Base-by-base conservation (phyloP, 2,329 filamentous ascomycete species). In the Colletotrichum chlorophyti region DNA sequence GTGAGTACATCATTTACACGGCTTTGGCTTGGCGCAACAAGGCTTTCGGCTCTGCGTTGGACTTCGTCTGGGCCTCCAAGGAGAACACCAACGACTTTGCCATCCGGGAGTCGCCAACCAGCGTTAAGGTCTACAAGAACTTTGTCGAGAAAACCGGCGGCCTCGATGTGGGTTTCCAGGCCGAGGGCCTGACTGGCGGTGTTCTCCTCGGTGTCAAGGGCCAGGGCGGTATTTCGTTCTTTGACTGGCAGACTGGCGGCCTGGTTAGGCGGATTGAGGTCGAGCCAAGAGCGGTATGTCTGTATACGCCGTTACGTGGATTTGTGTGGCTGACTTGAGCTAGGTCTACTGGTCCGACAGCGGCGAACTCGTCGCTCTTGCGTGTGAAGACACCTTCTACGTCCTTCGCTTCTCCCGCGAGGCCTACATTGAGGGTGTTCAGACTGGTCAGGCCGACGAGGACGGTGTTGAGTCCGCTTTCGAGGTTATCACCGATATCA, bases 81-180 rank as follows among this genome's bases (percentile, higher is more conserved):
- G 94, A 97, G 58, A 97, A 97, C 76, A 96, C 92, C 78, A 98
- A 97, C 74, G 95, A 99, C 73, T 98, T 96, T 70, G 95, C 95
- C 34, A 98, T 99, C 66, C 89, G 95, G 31, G 95, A 99, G 76
- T 97, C 93, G 5, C 79, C 90, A 24, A 97, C 94, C 45, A 96
- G 91, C 68, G 93, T 99, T 68, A 97, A 97, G 81, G 87, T 98
- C 31, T 98, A 95, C 83, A 94, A 95, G 76, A 98, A 98, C 76
- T 98, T 99, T 79, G 89, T 93, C 65, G 95, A 98, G 74, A 94
- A 96, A 77, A 78, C 83, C 24, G 91, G 91, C 55, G 92, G 93
- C 9, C 81, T 99, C 27, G 94, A 99, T 71, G 92, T 98, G 52
- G 93, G 93, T 10, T 99, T 97, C 81, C 91, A 95, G 66, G 94